These are phyloP conservation scores for Acanthamoeba sp. DNA, from an alignment of 208 protist species.

Conservation along the genomic window DNA sequence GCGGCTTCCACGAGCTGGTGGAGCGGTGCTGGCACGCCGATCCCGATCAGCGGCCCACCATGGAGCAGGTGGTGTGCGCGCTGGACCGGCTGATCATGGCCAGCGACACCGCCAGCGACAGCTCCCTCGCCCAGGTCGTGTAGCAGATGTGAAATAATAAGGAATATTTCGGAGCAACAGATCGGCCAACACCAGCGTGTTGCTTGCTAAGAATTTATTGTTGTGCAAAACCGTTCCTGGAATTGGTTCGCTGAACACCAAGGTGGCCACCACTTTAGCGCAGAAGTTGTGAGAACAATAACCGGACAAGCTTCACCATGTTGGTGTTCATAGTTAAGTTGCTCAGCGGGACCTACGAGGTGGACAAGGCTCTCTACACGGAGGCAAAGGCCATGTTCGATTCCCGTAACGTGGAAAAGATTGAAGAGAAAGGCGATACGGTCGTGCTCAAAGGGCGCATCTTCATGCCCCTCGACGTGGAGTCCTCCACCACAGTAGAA, in stretches of 20 bases:
- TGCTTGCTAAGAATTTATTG: no score
- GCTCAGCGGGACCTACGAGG: background rate
- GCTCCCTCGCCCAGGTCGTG: no score
- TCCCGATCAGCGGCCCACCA: constrained; percentile 76
- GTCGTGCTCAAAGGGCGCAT: background rate
- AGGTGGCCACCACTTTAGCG: no score
- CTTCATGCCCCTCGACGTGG: background rate
- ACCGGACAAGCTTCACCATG: no score
- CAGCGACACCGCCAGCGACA: no score
- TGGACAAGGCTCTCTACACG: background rate
- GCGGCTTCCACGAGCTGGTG: constrained; percentile 62
- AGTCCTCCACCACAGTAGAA: background rate
- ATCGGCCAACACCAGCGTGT: no score
- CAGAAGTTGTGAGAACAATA: no score
- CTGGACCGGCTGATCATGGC: background rate
- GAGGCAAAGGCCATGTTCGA: background rate
- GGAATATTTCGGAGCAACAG: no score
- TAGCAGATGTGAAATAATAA: no score
- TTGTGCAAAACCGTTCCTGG: no score
- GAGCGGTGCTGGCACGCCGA: constrained; percentile 77
- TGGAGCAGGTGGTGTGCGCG: constrained; percentile 72
- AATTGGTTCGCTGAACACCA: no score
- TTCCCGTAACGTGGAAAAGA: background rate
- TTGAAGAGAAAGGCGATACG: background rate
- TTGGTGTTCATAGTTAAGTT: background rate